These are phyloP conservation scores for Dictyostelium purpureum DNA, from an alignment of 78 protist species.

Conservation along the genomic window DNA sequence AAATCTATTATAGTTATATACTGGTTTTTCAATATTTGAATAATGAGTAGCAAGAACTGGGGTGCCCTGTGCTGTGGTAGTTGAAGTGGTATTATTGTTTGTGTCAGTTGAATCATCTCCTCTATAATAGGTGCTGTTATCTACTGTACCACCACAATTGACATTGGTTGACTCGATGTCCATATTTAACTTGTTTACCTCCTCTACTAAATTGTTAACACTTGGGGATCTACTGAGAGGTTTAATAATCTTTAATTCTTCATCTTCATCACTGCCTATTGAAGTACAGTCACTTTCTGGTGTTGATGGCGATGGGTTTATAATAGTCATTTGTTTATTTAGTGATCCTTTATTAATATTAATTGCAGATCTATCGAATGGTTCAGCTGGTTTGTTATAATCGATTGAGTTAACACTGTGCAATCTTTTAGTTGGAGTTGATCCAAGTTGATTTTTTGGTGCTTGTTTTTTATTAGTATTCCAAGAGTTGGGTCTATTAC, in stretches of 20 bases:
- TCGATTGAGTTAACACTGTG: background rate
- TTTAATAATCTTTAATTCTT: background rate
- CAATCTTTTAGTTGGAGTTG: background rate
- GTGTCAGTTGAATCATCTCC: background rate
- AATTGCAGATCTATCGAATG: background rate
- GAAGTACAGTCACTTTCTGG: background rate
- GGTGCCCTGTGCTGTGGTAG: background rate
- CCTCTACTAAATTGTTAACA: background rate
- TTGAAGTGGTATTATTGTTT: background rate
- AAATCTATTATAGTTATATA: background rate
- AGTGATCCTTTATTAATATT: background rate
- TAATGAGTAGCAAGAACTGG: background rate
- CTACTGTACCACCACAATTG: too few species aligned
- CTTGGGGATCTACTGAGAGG: background rate
- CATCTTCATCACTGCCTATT: conserved; percentile 13
- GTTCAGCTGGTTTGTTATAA: background rate
- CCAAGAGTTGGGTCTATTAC: conserved; percentile 22
- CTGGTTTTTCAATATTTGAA: background rate
- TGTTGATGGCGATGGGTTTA: background rate
- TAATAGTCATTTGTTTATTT: background rate
- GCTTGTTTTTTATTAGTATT: background rate
- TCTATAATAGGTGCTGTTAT: too few species aligned
- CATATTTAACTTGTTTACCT: background rate
- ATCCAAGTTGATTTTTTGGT: too few species aligned
- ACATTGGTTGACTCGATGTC: background rate